Evolutionary conservation across 225 moss, liverwort and hornwort species (phyloP).

Genomic region (Antitrichia curtipendula): DNA sequence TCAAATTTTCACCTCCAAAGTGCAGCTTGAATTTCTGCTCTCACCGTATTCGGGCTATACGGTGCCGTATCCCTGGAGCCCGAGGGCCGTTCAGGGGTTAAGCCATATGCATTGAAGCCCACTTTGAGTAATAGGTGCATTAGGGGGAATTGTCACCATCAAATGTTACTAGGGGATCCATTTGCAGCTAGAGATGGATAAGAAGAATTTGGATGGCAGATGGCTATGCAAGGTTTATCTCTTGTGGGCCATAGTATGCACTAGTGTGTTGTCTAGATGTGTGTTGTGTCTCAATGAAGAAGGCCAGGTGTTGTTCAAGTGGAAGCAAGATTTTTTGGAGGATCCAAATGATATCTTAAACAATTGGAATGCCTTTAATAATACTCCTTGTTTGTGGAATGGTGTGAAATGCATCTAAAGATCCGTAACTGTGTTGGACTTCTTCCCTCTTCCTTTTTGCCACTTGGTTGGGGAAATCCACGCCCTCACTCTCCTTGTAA

Average conservation of each 20-base stretch:
- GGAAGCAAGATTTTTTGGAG: neutral
- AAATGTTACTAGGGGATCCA: rapidly evolving
- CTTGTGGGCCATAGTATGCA: neutral
- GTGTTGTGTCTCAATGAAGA: neutral
- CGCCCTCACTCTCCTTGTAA: too few relatives aligned
- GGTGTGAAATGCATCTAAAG: too few relatives aligned
- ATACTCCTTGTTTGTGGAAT: too few relatives aligned
- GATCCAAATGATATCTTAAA: neutral
- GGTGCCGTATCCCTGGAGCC: too few relatives aligned
- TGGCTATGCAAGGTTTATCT: neutral
- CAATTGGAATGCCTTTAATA: too few relatives aligned
- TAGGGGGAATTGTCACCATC: rapidly evolving
- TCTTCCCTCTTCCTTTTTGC: too few relatives aligned
- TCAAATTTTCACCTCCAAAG: too few relatives aligned
- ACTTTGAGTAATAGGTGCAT: neutral
- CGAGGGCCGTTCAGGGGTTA: too few relatives aligned
- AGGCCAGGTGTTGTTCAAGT: neutral
- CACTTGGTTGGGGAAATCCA: too few relatives aligned
- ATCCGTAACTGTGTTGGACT: too few relatives aligned
- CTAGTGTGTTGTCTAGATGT: neutral
- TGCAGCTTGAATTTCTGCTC: too few relatives aligned
- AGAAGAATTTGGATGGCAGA: neutral
- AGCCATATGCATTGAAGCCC: rapidly evolving
- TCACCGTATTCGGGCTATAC: too few relatives aligned
- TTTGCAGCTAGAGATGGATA: neutral